phyloP scores from a whole-genome alignment of 495 filamentous ascomycete genomes.

The Podospora appendiculata region DNA sequence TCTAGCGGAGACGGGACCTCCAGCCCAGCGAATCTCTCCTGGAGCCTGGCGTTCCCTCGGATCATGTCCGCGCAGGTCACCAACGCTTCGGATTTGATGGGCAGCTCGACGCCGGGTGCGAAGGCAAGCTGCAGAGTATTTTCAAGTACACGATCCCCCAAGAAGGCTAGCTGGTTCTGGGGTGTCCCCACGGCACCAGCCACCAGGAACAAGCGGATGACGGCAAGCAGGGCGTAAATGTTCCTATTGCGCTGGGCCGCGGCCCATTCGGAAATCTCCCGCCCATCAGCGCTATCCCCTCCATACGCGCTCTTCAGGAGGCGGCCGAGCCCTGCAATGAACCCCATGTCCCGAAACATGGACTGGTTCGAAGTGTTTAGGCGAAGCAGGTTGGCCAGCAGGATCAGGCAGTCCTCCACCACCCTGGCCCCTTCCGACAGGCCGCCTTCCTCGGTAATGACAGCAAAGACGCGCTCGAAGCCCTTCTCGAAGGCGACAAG shows the following conservation, averaged over 20 bases:
- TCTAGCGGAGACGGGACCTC: slow-evolving; percentile 54
- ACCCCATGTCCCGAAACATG: slow-evolving; percentile 86
- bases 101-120: slow-evolving; percentile 60
- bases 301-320: slow-evolving; percentile 59
- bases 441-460: slow-evolving; percentile 76
- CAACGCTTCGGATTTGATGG: slow-evolving; percentile 78
- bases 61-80: slow-evolving; percentile 84
- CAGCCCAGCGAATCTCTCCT: slow-evolving; percentile 83
- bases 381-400: slow-evolving; percentile 84
- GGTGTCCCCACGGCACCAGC: slow-evolving; percentile 70
- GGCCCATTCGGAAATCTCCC: slow-evolving; percentile 62
- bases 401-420: slow-evolving; percentile 88
- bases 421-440: slow-evolving; percentile 80
- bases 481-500: slow-evolving; percentile 91
- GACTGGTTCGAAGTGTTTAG: slow-evolving; percentile 90
- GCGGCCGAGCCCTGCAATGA: slow-evolving; percentile 62
- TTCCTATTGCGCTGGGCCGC: slow-evolving; percentile 79
- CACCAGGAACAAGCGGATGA: slow-evolving; percentile 78
- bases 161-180: slow-evolving; percentile 80
- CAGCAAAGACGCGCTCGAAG: slow-evolving; percentile 75
- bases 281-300: slow-evolving; percentile 46
- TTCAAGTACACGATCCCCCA: slow-evolving; percentile 71
- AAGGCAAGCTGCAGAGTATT: slow-evolving; percentile 81
- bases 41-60: slow-evolving; percentile 66
- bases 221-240: slow-evolving; percentile 79